These are phyloP conservation scores for Scopulariopsis brevicaulis DNA, from an alignment of 2,329 filamentous ascomycete genomes.

Conservation along the genomic window DNA sequence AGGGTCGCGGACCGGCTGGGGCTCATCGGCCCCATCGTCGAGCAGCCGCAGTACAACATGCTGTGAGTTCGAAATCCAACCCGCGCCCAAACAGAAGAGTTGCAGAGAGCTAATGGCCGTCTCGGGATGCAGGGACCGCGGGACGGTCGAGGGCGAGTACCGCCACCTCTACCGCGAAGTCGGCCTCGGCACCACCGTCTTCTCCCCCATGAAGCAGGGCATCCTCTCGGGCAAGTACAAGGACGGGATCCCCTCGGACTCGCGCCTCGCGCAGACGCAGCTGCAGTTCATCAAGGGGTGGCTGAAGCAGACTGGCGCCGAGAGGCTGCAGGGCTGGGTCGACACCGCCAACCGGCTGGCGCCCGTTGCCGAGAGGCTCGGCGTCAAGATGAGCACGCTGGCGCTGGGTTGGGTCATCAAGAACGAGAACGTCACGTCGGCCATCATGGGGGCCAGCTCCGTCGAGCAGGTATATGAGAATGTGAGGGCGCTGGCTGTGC, in stretches of 20 bases:
- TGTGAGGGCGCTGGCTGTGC: conserved; percentile 35
- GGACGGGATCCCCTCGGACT: conserved; percentile 46
- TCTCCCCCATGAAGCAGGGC: conserved; percentile 44
- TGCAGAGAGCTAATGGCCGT: background rate
- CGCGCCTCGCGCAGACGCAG: conserved; percentile 42
- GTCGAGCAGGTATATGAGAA: conserved; percentile 50
- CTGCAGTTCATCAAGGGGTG: conserved; percentile 44
- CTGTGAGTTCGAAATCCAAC: conserved; percentile 17
- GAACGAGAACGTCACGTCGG: conserved; percentile 49
- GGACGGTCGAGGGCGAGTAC: conserved; percentile 54
- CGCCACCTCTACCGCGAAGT: conserved; percentile 46
- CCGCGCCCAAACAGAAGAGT: background rate
- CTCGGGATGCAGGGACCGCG: conserved; percentile 21
- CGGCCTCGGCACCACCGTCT: conserved; percentile 51
- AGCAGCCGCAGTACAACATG: conserved; percentile 59
- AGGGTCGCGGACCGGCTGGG: conserved; percentile 47
- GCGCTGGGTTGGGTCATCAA: conserved; percentile 52
- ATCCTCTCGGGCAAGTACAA: conserved; percentile 59
- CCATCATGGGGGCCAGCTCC: conserved; percentile 48
- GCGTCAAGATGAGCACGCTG: conserved; percentile 41
- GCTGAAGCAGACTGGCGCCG: conserved; percentile 37
- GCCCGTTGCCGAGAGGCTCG: conserved; percentile 54
- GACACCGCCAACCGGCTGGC: conserved; percentile 47
- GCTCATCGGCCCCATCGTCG: conserved; percentile 52
- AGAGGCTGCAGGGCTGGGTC: conserved; percentile 43